These are phyloP conservation scores for Fraxinus pennsylvanica DNA, from an alignment of 257 asterid species.

Conservation along the genomic window DNA sequence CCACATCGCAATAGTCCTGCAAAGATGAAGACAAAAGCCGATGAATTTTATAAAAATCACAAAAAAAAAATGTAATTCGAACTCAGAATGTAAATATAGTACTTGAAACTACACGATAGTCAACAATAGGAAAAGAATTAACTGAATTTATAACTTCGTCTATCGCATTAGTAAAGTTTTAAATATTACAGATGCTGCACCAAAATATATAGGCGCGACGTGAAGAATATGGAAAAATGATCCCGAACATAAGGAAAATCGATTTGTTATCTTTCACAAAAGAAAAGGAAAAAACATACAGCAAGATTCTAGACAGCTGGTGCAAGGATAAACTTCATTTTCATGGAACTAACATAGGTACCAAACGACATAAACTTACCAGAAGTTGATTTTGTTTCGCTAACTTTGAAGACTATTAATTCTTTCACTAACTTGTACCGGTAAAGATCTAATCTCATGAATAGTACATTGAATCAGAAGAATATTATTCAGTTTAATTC, in stretches of 20 bases:
- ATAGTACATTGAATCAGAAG: too few species aligned
- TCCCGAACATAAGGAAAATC: neutral
- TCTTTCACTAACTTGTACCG: too few species aligned
- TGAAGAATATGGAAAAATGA: neutral
- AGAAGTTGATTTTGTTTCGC: too few species aligned
- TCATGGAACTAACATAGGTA: too few species aligned
- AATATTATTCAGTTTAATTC: too few species aligned
- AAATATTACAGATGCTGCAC: neutral
- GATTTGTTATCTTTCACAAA: too few species aligned
- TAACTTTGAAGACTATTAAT: too few species aligned
- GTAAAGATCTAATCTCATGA: too few species aligned
- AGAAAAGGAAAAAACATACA: too few species aligned
- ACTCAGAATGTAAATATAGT: neutral
- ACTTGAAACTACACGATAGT: neutral
- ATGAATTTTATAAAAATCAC: neutral
- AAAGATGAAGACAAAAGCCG: neutral
- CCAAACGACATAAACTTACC: too few species aligned
- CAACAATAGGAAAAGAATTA: neutral
- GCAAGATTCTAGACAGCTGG: too few species aligned
- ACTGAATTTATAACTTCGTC: neutral
- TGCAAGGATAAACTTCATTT: too few species aligned
- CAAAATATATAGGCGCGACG: neutral
- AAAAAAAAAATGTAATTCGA: neutral
- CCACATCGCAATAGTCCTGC: slow-evolving; percentile 71
- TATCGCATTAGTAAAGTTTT: neutral